These are phyloP conservation scores for Cetraspora pellucida DNA, from an alignment of 192 early-diverging fungal species.

Conservation along the genomic window DNA sequence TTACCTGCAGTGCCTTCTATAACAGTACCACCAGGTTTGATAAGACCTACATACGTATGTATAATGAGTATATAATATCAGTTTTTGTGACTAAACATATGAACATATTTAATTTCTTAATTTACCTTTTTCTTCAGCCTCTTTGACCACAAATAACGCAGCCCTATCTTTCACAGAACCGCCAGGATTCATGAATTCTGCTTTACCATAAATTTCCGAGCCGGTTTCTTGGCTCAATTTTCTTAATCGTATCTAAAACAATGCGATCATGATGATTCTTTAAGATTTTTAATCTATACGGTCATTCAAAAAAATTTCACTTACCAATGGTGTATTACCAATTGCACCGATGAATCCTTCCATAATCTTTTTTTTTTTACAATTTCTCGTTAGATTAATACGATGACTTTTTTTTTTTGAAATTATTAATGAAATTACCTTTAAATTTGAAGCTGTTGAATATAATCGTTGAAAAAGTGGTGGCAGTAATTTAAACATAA, in stretches of 20 bases:
- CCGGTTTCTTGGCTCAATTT: slow-evolving; percentile 75
- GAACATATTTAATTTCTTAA: neutral
- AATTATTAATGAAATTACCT: too few relatives aligned
- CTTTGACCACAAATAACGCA: slow-evolving; percentile 90
- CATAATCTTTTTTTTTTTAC: slow-evolving; percentile 33
- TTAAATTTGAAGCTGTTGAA: too few relatives aligned
- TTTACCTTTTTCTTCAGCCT: slow-evolving; percentile 78
- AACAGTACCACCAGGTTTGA: slow-evolving; percentile 87
- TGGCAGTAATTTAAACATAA: too few relatives aligned
- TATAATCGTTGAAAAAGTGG: too few relatives aligned
- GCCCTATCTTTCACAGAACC: slow-evolving; percentile 97
- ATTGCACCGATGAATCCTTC: slow-evolving; percentile 82
- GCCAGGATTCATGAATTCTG: slow-evolving; percentile 97
- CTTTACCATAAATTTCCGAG: slow-evolving; percentile 88
- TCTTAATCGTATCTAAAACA: slow-evolving; percentile 67
- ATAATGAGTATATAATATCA: neutral
- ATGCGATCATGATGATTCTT: neutral
- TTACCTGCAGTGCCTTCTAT: slow-evolving; percentile 80
- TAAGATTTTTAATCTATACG: neutral
- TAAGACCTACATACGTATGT: slow-evolving; percentile 53
- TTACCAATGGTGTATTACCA: slow-evolving; percentile 90
- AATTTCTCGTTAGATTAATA: neutral
- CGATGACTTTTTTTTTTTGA: too few relatives aligned
- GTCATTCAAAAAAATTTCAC: neutral
- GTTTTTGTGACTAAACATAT: neutral